A percentile compares a stretch with the other conserved stretches of the same genome.
phyloP scores from a whole-genome alignment of 164 flowering plant genomes.

The Taxillus chinensis region DNA sequence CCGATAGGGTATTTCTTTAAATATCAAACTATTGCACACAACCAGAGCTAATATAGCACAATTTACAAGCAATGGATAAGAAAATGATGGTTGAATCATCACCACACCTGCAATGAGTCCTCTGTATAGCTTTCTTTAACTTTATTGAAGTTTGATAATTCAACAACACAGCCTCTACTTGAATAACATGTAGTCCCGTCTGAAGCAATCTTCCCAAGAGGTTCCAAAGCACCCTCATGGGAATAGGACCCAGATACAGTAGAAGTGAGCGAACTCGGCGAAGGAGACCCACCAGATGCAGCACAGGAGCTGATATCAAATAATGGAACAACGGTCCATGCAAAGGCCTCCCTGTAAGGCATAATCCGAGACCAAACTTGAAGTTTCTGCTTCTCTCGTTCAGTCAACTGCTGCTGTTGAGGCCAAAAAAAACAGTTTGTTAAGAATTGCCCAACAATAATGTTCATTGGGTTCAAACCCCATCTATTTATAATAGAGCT shows the following conservation, averaged over 20 bases:
- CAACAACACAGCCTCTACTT: constrained; percentile 69
- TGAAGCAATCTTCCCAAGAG: constrained; percentile 50
- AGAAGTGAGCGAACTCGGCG: constrained; percentile 82
- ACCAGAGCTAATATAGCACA: no score
- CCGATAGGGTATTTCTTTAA: no score
- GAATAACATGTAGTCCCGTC: constrained; percentile 71
- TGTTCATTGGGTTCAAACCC: no score
- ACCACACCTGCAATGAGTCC: constrained; percentile 79
- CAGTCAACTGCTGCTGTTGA: constrained; percentile 72
- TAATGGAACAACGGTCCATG: constrained; percentile 94
- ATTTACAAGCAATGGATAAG: background rate
- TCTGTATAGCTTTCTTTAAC: constrained; percentile 96
- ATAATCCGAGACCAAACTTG: constrained; percentile 98
- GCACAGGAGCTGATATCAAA: constrained; percentile 61
- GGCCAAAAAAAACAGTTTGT: background rate
- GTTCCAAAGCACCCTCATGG: constrained; percentile 63
- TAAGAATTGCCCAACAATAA: background rate
- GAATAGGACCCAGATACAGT: constrained; percentile 67
- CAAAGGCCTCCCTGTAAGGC: constrained; percentile 91
- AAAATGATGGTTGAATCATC: background rate
- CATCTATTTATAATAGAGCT: no score
- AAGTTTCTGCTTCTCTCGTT: constrained; percentile 91
- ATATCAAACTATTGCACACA: no score
- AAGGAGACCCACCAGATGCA: constrained; percentile 69
- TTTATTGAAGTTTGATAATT: constrained; percentile 82